Percentiles rank a stretch among this genome's conserved stretches.
phyloP scores from a whole-genome alignment of 805 yeast species.

The Yamadazyma nakazawae region DNA sequence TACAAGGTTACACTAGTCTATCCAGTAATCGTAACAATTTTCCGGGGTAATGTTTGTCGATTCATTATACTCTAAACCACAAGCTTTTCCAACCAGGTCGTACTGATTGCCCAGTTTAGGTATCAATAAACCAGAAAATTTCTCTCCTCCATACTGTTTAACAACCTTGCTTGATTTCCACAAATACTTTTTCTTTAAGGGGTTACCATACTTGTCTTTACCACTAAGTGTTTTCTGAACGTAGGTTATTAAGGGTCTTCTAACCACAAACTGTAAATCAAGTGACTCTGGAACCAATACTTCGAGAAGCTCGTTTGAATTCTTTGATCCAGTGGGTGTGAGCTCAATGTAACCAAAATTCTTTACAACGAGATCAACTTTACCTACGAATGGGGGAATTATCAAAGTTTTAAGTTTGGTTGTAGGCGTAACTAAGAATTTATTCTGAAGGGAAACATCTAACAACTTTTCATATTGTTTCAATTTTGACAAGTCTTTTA shows the following conservation, averaged over 20 bases:
- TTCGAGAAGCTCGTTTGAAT: conserved; percentile 25
- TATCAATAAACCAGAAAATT: conserved; percentile 18
- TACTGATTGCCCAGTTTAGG: conserved; percentile 9
- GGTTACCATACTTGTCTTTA: conserved; percentile 22
- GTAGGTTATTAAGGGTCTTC: conserved; percentile 50
- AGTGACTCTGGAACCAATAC: conserved; percentile 53
- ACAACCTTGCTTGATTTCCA: conserved; percentile 19
- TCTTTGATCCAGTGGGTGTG: conserved; percentile 52
- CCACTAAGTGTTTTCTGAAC: conserved; percentile 36
- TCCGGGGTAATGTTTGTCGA: conserved; percentile 1
- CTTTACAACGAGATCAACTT: conserved; percentile 61
- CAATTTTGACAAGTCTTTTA: conserved; percentile 4
- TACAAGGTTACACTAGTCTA: neutral
- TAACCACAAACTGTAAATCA: conserved; percentile 44
- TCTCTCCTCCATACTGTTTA: conserved; percentile 15
- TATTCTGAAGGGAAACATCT: conserved; percentile 15
- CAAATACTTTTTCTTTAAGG: conserved; percentile 18
- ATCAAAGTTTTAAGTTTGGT: conserved; percentile 38
- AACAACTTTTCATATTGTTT: conserved; percentile 18
- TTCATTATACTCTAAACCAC: conserved; percentile 5
- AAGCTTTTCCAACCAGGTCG: conserved; percentile 1
- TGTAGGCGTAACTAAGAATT: conserved; percentile 13
- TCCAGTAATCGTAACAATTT: conserved; percentile 6
- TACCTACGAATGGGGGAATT: conserved; percentile 70
- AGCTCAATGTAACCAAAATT: conserved; percentile 63